phyloP scores from a whole-genome alignment of 2,329 filamentous ascomycete species.

The Helminthosporium solani region DNA sequence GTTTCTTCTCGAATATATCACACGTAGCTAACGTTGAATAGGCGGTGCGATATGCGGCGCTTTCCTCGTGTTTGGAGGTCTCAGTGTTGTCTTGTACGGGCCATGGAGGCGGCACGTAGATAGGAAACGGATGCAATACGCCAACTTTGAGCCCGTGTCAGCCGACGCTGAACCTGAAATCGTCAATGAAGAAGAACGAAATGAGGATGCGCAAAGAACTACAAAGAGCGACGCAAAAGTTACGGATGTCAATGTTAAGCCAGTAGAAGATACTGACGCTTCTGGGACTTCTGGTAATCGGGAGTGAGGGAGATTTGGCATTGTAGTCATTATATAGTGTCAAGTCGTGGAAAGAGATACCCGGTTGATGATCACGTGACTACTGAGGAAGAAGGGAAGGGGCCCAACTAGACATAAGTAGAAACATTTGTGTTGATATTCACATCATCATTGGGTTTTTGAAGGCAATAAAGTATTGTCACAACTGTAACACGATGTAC shows the following conservation, averaged over 20 bases:
- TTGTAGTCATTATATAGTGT: too few relatives aligned
- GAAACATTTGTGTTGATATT: too few relatives aligned
- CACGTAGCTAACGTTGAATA: constrained; percentile 14
- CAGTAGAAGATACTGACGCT: constrained; percentile 18
- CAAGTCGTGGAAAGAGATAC: too few relatives aligned
- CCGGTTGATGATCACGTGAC: too few relatives aligned
- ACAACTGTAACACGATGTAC: too few relatives aligned
- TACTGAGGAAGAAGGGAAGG: too few relatives aligned
- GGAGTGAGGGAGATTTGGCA: not conserved
- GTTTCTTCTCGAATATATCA: not conserved
- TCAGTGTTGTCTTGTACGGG: constrained; percentile 73
- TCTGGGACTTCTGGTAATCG: constrained; percentile 9
- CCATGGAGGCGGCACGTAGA: constrained; percentile 72
- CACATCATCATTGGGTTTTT: too few relatives aligned
- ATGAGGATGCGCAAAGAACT: not conserved
- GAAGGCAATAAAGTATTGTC: too few relatives aligned
- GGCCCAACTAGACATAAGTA: too few relatives aligned
- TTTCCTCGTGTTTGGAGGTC: constrained; percentile 74
- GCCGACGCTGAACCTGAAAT: constrained; percentile 8
- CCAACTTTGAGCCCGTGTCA: constrained; percentile 31
- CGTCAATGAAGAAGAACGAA: constrained; percentile 12
- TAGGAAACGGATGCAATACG: constrained; percentile 27
- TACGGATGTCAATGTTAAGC: constrained; percentile 14
- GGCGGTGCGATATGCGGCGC: constrained; percentile 77
- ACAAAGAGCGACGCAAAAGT: constrained; percentile 9